Evolutionary conservation across 2,329 filamentous ascomycete genomes (phyloP), one percentile per base, ranked within the genome.

Genomic region (Trichoderma sp.): DNA sequence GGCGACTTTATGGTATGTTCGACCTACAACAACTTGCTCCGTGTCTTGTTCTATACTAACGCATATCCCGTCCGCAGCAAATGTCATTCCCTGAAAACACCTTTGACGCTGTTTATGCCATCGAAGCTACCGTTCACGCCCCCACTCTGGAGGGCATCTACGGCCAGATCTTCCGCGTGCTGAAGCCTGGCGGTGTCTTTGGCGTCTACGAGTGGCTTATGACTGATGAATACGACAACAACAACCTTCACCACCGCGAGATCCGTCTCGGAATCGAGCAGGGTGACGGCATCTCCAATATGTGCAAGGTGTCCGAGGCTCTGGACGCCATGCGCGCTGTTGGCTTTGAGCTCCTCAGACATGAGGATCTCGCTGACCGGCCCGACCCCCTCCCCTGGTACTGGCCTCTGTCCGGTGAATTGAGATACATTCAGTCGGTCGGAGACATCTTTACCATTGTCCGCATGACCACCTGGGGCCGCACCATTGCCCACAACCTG

Each of bases 141-240:
- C 95, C 95, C 56, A 92, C 90, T 67, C 88, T 97, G 24, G 91
- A 93, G 77, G 94, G 93, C 74, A 93, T 97, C 74, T 98, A 98
- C 85, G 90, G 89, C 82, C 91, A 97, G 82, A 97, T 98, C 78
- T 93, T 91, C 88, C 92, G 93, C 43, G 94, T 97, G 34, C 86
- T 98, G 73, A 98, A 97, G 88, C 95, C 95, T n/a, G 95, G 95
- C 73, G 94, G 94, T 80, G 87, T 92, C 69, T 98, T 98, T 78
- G 95, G 94, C 78, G 94, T 97, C 66, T 97, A 97, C 84, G 95
- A 98, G 83, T 97, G 95, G 95, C 86, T 97, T 78, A 97, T 98
- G 95, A 97, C 94, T 14, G 94, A 97, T 74, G 85, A 90, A n/a
- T 98, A 97, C 83, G 91, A 97, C 85, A 94, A 96, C 80, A 85